Conservation (phyloP, 176 grass and related monocot genomes). For the Eragrostis nindensis region DNA sequence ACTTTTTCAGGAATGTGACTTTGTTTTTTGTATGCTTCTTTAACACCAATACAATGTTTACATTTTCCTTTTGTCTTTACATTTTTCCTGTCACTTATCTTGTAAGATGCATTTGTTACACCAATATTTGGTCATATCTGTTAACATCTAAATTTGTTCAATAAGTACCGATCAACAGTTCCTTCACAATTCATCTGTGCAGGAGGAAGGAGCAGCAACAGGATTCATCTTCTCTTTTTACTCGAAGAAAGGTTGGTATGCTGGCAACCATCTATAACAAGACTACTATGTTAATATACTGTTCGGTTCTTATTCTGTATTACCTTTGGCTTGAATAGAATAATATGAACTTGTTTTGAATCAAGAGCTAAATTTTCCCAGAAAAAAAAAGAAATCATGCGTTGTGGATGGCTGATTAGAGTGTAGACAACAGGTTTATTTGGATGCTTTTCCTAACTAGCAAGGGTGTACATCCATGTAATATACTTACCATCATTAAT, state of each 20-base stretch:
- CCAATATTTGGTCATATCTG: neutral
- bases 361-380: constrained; percentile 9
- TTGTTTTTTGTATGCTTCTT: neutral
- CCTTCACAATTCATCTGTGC: constrained; percentile 28
- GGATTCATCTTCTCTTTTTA: constrained; percentile 17
- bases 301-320: neutral
- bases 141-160: neutral
- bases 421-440: neutral
- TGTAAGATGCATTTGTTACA: constrained; percentile 8
- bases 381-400: neutral
- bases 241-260: constrained; percentile 53
- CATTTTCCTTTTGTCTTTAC: neutral
- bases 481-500: neutral
- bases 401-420: neutral
- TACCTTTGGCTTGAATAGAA: constrained; percentile 11
- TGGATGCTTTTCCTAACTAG: neutral
- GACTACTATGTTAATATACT: neutral
- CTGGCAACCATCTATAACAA: constrained; percentile 14
- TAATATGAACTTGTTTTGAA: neutral
- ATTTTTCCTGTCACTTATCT: neutral
- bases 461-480: neutral
- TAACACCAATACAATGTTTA: neutral
- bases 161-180: neutral
- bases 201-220: constrained; percentile 51
- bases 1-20: neutral